These are phyloP conservation scores for Russula virescens DNA, from an alignment of 768 basidiomycete species.

Conservation along the genomic window DNA sequence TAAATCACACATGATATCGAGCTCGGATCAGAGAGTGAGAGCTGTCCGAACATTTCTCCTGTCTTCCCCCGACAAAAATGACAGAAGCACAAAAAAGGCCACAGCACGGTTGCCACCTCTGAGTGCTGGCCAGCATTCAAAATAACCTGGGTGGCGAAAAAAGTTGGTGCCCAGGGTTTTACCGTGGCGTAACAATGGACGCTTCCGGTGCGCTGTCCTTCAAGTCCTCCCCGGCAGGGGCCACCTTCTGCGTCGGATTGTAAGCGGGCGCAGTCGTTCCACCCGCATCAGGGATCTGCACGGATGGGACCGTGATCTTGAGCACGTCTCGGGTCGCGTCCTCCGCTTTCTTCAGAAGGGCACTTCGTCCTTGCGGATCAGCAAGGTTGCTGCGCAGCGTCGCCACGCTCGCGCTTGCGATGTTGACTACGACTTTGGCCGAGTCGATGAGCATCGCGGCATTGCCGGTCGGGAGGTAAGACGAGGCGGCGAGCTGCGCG, in stretches of 20 bases:
- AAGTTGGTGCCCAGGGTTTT: neutral
- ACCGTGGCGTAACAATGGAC: no score
- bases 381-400: neutral
- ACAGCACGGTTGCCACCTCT: neutral
- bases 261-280: neutral
- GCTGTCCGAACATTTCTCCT: neutral
- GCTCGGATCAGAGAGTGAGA: no score
- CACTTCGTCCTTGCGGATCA: neutral
- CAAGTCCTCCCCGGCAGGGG: neutral
- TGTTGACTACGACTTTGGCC: conserved; percentile 12
- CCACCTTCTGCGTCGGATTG: neutral
- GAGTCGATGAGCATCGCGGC: neutral
- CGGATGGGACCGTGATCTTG: neutral
- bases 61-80: no score
- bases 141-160: neutral
- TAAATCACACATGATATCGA: neutral
- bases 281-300: no score
- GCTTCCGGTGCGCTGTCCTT: no score
- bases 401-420: conserved; percentile 1
- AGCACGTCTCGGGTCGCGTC: neutral
- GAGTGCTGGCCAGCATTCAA: neutral
- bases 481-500: conserved; percentile 1
- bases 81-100: no score
- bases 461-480: neutral
- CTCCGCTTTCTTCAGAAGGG: neutral